Conservation (phyloP, 202 grass and related monocot genomes). For the Sporobolus alterniflorus region DNA sequence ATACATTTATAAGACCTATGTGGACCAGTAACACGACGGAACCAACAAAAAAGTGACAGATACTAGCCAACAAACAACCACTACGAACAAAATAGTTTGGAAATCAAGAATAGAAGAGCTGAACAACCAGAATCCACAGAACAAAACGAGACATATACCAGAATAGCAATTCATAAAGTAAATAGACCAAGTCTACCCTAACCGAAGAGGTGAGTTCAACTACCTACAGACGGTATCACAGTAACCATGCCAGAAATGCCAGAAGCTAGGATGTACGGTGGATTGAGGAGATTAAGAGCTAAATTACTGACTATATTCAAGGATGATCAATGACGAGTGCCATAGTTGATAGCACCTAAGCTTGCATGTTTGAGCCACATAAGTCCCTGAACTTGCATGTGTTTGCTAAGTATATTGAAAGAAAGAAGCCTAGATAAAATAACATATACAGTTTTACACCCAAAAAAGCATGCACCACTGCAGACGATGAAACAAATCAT, state of each 20-base stretch:
- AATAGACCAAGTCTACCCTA: background rate
- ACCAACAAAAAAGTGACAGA: background rate
- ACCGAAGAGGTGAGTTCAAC: background rate
- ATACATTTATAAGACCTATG: background rate
- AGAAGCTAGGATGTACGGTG: background rate
- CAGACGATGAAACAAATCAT: background rate
- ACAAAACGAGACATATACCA: background rate
- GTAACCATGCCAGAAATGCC: background rate
- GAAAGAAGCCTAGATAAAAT: background rate
- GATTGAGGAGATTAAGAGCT: background rate
- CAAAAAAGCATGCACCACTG: background rate
- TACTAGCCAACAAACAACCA: background rate
- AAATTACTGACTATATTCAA: conserved; percentile 25
- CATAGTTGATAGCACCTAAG: background rate
- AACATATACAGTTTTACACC: background rate
- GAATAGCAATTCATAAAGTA: conserved; percentile 9
- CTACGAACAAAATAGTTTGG: background rate
- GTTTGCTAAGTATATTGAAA: background rate
- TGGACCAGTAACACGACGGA: background rate
- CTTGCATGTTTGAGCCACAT: background rate
- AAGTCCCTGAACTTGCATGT: background rate
- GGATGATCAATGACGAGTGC: background rate
- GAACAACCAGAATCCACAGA: background rate
- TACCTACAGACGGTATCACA: background rate
- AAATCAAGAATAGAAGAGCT: background rate